phyloP scores from a whole-genome alignment of 2,329 filamentous ascomycete genomes.

The Aspergillus sclerotialis region DNA sequence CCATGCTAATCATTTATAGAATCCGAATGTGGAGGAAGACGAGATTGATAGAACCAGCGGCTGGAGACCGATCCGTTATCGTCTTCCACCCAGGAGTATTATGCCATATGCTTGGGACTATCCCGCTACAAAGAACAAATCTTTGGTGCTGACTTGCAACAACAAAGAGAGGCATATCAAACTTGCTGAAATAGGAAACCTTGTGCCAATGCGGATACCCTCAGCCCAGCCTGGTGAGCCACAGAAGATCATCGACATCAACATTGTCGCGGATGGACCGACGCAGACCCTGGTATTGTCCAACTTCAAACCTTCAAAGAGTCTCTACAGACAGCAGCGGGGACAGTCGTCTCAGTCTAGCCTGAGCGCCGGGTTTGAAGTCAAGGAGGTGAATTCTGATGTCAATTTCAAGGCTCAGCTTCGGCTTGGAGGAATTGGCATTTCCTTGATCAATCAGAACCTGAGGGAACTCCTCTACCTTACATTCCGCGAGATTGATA shows the following conservation, averaged over 20 bases:
- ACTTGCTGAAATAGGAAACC: slow-evolving; percentile 90
- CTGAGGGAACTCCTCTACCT: slow-evolving; percentile 88
- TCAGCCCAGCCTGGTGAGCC: slow-evolving; percentile 54
- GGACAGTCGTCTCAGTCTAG: slow-evolving; percentile 51
- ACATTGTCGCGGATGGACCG: slow-evolving; percentile 89
- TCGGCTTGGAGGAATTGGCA: slow-evolving; percentile 79
- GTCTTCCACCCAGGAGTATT: slow-evolving; percentile 86
- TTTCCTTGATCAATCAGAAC: slow-evolving; percentile 89
- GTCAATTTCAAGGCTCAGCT: slow-evolving; percentile 86
- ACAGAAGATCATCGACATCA: slow-evolving; percentile 90
- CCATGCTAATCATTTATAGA: slow-evolving; percentile 24
- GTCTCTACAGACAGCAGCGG: slow-evolving; percentile 69
- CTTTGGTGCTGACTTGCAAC: slow-evolving; percentile 73
- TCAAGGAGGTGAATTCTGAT: slow-evolving; percentile 83
- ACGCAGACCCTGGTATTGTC: slow-evolving; percentile 91
- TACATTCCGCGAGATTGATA: slow-evolving; percentile 81
- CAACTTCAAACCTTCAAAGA: slow-evolving; percentile 89
- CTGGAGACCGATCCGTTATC: slow-evolving; percentile 89
- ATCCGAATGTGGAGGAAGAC: slow-evolving; percentile 88
- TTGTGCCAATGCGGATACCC: slow-evolving; percentile 87
- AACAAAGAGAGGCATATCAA: slow-evolving; percentile 86
- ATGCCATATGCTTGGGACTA: slow-evolving; percentile 99
- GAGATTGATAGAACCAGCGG: slow-evolving; percentile 70
- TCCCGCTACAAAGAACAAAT: slow-evolving; percentile 92
- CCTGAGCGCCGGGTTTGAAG: slow-evolving; percentile 70